A percentile compares a stretch with the other conserved stretches of the same genome.
phyloP scores from a whole-genome alignment of 164 flowering plant genomes.

The Vitis cinerea region DNA sequence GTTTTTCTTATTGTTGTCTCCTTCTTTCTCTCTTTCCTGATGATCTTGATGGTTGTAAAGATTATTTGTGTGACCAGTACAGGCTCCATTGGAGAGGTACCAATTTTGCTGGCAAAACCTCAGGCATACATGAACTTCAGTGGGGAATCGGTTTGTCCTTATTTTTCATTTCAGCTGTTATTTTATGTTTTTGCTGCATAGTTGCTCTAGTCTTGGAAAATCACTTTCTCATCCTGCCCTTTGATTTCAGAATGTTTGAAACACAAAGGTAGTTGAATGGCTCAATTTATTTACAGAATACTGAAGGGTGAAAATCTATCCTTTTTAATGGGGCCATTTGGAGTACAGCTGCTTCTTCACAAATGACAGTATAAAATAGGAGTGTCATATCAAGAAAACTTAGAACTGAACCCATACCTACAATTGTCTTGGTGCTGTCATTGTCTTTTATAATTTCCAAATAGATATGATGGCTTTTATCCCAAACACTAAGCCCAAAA shows the following conservation, averaged over 20 bases:
- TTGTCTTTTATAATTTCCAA: not conserved
- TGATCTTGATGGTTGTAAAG: slow-evolving; percentile 17
- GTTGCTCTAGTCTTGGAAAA: not conserved
- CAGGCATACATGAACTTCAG: slow-evolving; percentile 95
- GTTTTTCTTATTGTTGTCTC: not conserved
- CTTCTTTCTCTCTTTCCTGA: not conserved
- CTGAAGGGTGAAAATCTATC: no score
- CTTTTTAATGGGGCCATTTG: no score
- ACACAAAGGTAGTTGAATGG: no score
- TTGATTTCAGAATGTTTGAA: no score
- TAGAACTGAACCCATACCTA: not conserved
- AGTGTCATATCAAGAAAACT: not conserved
- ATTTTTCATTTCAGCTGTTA: slow-evolving; percentile 4
- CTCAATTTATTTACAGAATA: no score
- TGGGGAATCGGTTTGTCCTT: slow-evolving; percentile 82
- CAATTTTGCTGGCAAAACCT: slow-evolving; percentile 83
- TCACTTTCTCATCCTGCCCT: no score
- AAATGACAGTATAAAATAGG: no score
- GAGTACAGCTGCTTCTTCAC: no score
- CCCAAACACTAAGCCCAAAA: no score
- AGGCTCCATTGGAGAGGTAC: slow-evolving; percentile 97
- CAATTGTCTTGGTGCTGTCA: not conserved
- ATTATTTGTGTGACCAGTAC: slow-evolving; percentile 33
- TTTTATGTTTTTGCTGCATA: not conserved
- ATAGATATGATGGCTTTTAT: no score